Conservation (phyloP, 129 eudicot genomes). For the Mikania micrantha region DNA sequence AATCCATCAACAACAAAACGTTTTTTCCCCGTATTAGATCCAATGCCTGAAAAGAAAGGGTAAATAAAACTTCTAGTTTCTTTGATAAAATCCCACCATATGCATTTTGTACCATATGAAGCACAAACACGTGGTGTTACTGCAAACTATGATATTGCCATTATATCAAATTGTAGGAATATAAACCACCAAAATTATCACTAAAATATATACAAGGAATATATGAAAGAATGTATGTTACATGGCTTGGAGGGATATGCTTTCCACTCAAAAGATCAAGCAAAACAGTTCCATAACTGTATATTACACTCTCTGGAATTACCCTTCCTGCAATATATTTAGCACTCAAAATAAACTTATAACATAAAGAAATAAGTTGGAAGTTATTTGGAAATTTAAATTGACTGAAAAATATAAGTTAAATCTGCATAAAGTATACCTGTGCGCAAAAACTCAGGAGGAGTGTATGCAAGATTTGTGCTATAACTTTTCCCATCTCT, state of each 20-base stretch:
- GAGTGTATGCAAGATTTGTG: constrained; percentile 95
- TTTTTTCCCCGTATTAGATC: constrained; percentile 89
- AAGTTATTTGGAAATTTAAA: neutral
- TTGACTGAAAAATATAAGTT: neutral
- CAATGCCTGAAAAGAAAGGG: constrained; percentile 54
- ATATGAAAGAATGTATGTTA: constrained; percentile 26
- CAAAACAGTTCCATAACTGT: constrained; percentile 70
- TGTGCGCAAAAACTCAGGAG: constrained; percentile 93
- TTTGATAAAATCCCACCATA: neutral
- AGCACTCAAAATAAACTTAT: neutral
- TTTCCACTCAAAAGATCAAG: constrained; percentile 68
- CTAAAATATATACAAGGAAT: neutral
- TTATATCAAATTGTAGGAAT: neutral
- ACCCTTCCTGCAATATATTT: constrained; percentile 55
- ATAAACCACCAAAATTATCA: neutral
- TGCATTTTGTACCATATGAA: neutral
- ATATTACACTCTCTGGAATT: constrained; percentile 65
- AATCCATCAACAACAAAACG: constrained; percentile 73
- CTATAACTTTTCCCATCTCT: constrained; percentile 98
- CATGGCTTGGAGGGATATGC: constrained; percentile 79
- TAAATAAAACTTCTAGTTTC: neutral
- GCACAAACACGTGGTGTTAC: neutral
- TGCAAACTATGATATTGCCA: neutral
- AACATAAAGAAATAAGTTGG: neutral
- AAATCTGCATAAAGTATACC: constrained; percentile 35